Percentiles rank a stretch among this genome's conserved stretches.
Conservation (phyloP, 2,329 filamentous ascomycete species). For the Talaromyces funiculosus region DNA sequence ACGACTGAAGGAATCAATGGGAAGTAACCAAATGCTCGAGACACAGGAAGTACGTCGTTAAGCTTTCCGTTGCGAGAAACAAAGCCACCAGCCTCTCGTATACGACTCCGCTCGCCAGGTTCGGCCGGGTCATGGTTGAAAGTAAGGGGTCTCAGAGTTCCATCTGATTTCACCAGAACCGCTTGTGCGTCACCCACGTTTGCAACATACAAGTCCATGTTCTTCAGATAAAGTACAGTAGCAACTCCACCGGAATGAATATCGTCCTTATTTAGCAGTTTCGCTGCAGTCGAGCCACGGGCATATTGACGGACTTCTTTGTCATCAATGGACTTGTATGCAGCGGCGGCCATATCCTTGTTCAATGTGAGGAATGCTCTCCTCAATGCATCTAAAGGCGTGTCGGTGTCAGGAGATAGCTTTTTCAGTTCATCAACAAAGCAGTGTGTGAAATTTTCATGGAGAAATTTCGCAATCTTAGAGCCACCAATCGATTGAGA, state of each 20-base stretch:
- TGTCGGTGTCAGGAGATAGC: slow-evolving; percentile 65
- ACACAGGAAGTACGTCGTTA: slow-evolving; percentile 87
- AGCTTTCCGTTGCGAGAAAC: slow-evolving; percentile 91
- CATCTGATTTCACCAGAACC: slow-evolving; percentile 88
- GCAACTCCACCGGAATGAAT: slow-evolving; percentile 85
- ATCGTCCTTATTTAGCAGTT: slow-evolving; percentile 82
- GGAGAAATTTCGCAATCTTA: slow-evolving; percentile 91
- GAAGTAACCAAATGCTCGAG: slow-evolving; percentile 89
- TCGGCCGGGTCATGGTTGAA: slow-evolving; percentile 91
- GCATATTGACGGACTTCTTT: slow-evolving; percentile 55
- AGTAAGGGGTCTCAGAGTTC: slow-evolving; percentile 75
- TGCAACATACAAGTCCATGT: slow-evolving; percentile 85
- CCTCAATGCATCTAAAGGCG: slow-evolving; percentile 73
- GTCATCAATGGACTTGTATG: slow-evolving; percentile 74
- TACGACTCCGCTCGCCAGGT: slow-evolving; percentile 73
- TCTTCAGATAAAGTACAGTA: slow-evolving; percentile 82
- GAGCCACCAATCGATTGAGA: slow-evolving; percentile 83
- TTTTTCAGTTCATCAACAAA: slow-evolving; percentile 77
- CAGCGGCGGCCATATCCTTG: slow-evolving; percentile 84
- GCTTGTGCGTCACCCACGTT: slow-evolving; percentile 95
- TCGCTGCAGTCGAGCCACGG: slow-evolving; percentile 64
- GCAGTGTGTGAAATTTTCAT: slow-evolving; percentile 87
- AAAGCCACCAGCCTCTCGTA: slow-evolving; percentile 90
- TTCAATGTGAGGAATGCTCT: slow-evolving; percentile 84
- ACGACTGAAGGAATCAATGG: slow-evolving; percentile 89